phyloP scores from a whole-genome alignment of 768 basidiomycete species.

The Kwoniella sp. region DNA sequence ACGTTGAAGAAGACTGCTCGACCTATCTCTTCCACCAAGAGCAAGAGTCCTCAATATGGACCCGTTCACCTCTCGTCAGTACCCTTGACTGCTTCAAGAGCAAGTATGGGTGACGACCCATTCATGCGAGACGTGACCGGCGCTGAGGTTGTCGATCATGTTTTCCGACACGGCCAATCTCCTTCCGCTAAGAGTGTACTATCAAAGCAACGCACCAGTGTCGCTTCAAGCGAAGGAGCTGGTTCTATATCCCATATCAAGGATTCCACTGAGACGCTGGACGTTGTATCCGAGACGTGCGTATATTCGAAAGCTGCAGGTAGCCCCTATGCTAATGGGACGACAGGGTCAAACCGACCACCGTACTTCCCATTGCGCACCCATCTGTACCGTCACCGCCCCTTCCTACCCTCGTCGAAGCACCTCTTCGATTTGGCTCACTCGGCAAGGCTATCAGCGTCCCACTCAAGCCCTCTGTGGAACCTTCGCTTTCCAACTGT shows the following conservation, averaged over 20 bases:
- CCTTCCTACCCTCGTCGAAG: conserved; percentile 10
- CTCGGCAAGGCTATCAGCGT: conserved; percentile 17
- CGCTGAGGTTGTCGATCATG: conserved; percentile 34
- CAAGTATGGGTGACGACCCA: conserved; percentile 39
- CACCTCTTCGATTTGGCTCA: conserved; percentile 32
- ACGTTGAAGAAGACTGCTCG: conserved; percentile 15
- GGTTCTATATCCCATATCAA: conserved; percentile 17
- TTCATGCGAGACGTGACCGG: conserved; percentile 25
- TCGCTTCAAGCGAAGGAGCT: conserved; percentile 20
- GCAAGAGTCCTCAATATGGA: neutral
- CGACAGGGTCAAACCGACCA: too few relatives aligned
- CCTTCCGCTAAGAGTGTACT: conserved; percentile 22
- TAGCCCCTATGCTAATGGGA: too few relatives aligned
- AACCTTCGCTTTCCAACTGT: conserved; percentile 1
- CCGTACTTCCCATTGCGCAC: too few relatives aligned
- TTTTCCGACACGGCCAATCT: conserved; percentile 12
- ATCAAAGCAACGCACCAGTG: conserved; percentile 21
- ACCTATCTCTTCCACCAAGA: conserved; percentile 19
- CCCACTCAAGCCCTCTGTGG: neutral
- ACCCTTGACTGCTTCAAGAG: conserved; percentile 13
- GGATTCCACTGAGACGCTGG: conserved; percentile 13
- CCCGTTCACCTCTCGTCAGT: conserved; percentile 2
- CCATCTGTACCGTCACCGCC: too few relatives aligned
- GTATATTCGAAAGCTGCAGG: too few relatives aligned
- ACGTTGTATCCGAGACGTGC: too few relatives aligned